phyloP scores from a whole-genome alignment of 225 moss, liverwort and hornwort species.

The Bryum argenteum region DNA sequence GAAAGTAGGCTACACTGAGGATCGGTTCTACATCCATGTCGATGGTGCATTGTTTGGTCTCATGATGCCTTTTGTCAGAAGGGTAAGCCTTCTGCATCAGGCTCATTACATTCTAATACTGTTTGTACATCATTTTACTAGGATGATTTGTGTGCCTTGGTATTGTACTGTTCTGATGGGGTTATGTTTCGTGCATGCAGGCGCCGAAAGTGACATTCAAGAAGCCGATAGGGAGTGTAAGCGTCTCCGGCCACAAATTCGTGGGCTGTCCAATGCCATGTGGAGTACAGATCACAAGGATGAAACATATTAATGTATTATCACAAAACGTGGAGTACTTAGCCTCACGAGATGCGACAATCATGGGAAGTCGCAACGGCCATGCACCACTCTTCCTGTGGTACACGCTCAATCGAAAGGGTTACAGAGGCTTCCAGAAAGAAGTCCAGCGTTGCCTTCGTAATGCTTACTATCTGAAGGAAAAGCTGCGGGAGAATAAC shows the following conservation, averaged over 20 bases:
- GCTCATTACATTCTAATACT: background rate
- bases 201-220: slow-evolving; percentile 90
- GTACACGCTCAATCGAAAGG: slow-evolving; percentile 47
- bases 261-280: slow-evolving; percentile 68
- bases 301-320: slow-evolving; percentile 43
- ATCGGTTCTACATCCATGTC: slow-evolving; percentile 89
- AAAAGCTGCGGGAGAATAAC: slow-evolving; percentile 62
- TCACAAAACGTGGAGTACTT: slow-evolving; percentile 45
- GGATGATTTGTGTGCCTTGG: background rate
- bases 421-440: slow-evolving; percentile 44
- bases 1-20: slow-evolving; percentile 63
- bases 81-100: slow-evolving; percentile 34
- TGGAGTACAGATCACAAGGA: slow-evolving; percentile 46
- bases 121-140: background rate
- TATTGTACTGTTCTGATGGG: background rate
- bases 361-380: slow-evolving; percentile 47
- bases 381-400: slow-evolving; percentile 46
- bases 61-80: slow-evolving; percentile 55
- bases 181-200: slow-evolving; percentile 44
- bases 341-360: slow-evolving; percentile 47
- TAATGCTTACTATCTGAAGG: slow-evolving; percentile 80
- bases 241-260: slow-evolving; percentile 95
- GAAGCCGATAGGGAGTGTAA: slow-evolving; percentile 94
- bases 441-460: slow-evolving; percentile 53
- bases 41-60: slow-evolving; percentile 93